These are phyloP conservation scores for Ceratocystis colombiana DNA, from an alignment of 2,329 filamentous ascomycete species.

Conservation along the genomic window DNA sequence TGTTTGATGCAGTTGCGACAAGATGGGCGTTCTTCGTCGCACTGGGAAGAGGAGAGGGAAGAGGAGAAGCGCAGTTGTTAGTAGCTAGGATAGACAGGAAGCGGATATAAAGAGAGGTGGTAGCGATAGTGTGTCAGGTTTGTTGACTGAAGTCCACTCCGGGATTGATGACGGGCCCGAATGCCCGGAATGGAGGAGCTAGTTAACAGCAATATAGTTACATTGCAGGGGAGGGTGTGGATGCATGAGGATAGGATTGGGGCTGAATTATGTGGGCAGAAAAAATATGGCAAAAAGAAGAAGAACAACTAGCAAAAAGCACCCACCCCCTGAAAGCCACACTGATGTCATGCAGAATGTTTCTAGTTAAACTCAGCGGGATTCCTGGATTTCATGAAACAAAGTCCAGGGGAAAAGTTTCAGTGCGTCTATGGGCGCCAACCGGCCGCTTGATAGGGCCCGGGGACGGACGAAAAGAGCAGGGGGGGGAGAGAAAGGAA, in stretches of 20 bases:
- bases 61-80: background rate
- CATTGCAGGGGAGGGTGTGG: background rate
- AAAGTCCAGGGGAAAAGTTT: background rate
- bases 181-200: background rate
- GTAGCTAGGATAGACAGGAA: background rate
- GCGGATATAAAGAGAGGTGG: background rate
- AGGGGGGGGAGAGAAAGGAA: background rate
- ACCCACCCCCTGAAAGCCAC: background rate
- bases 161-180: background rate
- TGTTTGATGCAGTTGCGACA: slow-evolving; percentile 30
- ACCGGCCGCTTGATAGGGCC: background rate
- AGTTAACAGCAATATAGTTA: background rate
- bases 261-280: background rate
- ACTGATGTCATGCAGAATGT: background rate
- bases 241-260: background rate
- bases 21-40: slow-evolving; percentile 29
- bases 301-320: background rate
- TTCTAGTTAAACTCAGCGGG: too few species aligned
- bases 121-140: background rate
- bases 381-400: background rate
- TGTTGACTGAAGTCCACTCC: background rate
- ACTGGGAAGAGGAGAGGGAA: slow-evolving; percentile 25
- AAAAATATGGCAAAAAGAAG: background rate
- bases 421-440: background rate
- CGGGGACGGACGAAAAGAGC: background rate